A percentile compares a stretch with the other conserved stretches of the same genome.
These are phyloP conservation scores for Lotus japonicus DNA, from an alignment of 306 rosid species.

Conservation along the genomic window DNA sequence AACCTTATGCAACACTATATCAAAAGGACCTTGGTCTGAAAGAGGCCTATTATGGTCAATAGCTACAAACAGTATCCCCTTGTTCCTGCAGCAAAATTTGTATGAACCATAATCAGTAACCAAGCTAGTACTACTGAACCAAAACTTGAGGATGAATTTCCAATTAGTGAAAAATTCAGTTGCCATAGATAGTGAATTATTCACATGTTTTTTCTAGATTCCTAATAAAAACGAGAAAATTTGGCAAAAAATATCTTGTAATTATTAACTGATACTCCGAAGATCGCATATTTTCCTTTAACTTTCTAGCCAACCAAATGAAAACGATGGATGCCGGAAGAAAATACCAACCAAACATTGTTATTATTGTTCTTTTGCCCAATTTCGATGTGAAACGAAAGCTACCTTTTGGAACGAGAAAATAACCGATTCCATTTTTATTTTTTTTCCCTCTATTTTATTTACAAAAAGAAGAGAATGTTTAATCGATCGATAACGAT, in stretches of 20 bases:
- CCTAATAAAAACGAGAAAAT: neutral
- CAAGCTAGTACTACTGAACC: too few relatives aligned
- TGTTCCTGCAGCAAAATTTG: constrained; percentile 50
- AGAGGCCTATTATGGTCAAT: constrained; percentile 69
- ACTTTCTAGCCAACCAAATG: constrained; percentile 39
- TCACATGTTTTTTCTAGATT: neutral
- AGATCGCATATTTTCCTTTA: constrained; percentile 22
- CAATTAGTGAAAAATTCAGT: too few relatives aligned
- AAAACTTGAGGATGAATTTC: too few relatives aligned
- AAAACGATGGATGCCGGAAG: constrained; percentile 34
- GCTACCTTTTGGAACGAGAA: neutral
- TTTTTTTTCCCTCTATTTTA: neutral
- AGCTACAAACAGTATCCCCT: constrained; percentile 77
- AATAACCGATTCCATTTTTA: neutral
- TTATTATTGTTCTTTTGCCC: neutral
- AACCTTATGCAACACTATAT: constrained; percentile 85
- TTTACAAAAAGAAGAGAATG: neutral
- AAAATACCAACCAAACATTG: neutral
- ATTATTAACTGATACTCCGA: neutral
- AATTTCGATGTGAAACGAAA: neutral
- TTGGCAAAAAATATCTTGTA: constrained; percentile 16
- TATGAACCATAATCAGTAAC: constrained; percentile 9
- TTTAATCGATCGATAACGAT: too few relatives aligned
- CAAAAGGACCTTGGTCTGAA: constrained; percentile 88
- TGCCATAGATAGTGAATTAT: neutral